phyloP scores from a whole-genome alignment of 805 yeast species.

The Candida ficus region DNA sequence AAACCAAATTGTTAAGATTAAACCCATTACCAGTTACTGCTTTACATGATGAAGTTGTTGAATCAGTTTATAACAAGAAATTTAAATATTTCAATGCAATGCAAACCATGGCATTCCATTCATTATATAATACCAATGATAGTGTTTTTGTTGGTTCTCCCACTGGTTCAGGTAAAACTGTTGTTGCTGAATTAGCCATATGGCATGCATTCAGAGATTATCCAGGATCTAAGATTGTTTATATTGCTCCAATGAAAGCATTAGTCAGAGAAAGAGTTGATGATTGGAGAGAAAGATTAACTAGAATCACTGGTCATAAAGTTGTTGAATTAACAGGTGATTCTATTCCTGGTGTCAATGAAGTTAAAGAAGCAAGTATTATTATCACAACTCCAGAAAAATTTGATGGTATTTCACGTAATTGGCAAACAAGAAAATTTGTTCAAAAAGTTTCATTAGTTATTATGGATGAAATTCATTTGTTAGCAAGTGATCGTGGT shows the following conservation, averaged over 20 bases:
- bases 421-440: constrained; percentile 81
- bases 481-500: constrained; percentile 96
- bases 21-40: constrained; percentile 88
- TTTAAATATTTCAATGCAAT: constrained; percentile 93
- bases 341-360: constrained; percentile 81
- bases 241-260: constrained; percentile 92
- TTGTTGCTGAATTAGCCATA: constrained; percentile 93
- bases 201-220: constrained; percentile 90
- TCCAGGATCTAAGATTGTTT: constrained; percentile 87
- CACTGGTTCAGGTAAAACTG: constrained; percentile 97
- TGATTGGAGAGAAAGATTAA: constrained; percentile 74
- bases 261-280: constrained; percentile 96
- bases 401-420: constrained; percentile 97
- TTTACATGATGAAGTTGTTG: constrained; percentile 60
- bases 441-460: constrained; percentile 80
- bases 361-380: constrained; percentile 75
- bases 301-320: constrained; percentile 75
- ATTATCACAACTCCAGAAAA: constrained; percentile 94
- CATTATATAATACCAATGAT: constrained; percentile 71
- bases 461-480: constrained; percentile 94
- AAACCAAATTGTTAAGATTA: constrained; percentile 71
- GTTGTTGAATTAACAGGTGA: constrained; percentile 93
- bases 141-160: constrained; percentile 95
- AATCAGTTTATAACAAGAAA: constrained; percentile 56
- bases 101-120: constrained; percentile 96